Conservation (phyloP, 768 basidiomycete species). For the Termitomyces sp. region DNA sequence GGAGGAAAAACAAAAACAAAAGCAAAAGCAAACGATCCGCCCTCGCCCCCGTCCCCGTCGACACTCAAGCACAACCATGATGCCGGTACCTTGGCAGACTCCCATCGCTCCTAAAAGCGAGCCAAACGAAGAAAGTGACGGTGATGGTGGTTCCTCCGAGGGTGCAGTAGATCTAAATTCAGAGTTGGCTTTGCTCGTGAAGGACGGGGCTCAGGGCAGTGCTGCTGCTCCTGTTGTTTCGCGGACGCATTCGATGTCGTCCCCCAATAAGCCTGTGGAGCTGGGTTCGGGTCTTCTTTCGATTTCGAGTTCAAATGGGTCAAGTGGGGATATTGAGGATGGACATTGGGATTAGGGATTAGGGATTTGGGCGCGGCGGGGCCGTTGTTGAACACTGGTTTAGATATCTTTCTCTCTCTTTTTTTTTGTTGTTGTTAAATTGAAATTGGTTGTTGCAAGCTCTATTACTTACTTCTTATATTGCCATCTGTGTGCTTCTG, state of each 20-base stretch:
- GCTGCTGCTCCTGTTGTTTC: background rate
- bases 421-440: background rate
- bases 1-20: background rate
- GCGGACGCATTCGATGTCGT: background rate
- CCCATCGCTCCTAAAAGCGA: background rate
- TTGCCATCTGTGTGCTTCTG: background rate
- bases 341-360: background rate
- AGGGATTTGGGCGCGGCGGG: background rate
- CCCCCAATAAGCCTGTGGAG: background rate
- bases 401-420: background rate
- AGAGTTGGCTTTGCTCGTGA: background rate
- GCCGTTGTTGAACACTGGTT: background rate
- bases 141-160: background rate
- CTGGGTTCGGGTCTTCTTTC: background rate
- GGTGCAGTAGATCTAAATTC: background rate
- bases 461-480: no score
- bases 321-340: background rate
- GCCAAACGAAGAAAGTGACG: background rate
- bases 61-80: background rate
- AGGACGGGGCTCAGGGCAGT: background rate
- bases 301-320: background rate
- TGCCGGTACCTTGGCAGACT: background rate
- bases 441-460: no score
- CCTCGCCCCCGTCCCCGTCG: background rate
- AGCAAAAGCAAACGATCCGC: background rate